Percentiles rank a stretch among this genome's conserved stretches.
Conservation (phyloP, 495 filamentous ascomycete genomes). For the Platismatia glauca region DNA sequence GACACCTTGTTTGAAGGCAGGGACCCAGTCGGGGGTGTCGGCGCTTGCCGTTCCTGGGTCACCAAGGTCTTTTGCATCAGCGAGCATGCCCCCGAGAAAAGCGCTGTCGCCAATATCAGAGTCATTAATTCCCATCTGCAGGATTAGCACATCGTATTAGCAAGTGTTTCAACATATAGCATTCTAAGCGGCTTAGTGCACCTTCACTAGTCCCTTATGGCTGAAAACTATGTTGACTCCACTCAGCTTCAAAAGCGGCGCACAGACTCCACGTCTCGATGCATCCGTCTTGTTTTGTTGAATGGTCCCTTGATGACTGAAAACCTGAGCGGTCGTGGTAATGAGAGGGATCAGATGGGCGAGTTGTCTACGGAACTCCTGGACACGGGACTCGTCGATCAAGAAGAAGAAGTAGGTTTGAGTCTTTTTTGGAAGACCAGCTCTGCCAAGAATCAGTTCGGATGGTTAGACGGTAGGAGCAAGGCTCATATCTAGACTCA, state of each 20-base stretch:
- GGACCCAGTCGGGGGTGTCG: slow-evolving; percentile 22
- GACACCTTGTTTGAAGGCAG: slow-evolving; percentile 30
- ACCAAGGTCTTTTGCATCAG: slow-evolving; percentile 22
- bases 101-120: slow-evolving; percentile 14
- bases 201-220: slow-evolving; percentile 27
- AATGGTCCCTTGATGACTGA: slow-evolving; percentile 13
- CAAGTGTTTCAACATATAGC: not conserved
- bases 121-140: slow-evolving; percentile 27
- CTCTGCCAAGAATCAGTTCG: slow-evolving; percentile 23
- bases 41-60: slow-evolving; percentile 15
- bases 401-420: slow-evolving; percentile 31
- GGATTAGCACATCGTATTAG: slow-evolving; percentile 5
- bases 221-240: slow-evolving; percentile 30
- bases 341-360: slow-evolving; percentile 24
- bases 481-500: not conserved
- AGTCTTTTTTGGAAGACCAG: slow-evolving; percentile 30
- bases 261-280: not conserved
- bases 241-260: slow-evolving; percentile 16
- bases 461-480: too few relatives aligned
- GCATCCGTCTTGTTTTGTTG: slow-evolving; percentile 15
- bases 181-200: slow-evolving; percentile 15
- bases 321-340: slow-evolving; percentile 22
- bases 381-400: slow-evolving; percentile 22
- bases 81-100: slow-evolving; percentile 26
- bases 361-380: slow-evolving; percentile 28